Base-by-base conservation (phyloP, 1,139 yeast genomes). In the Torulaspora pretoriensis region DNA sequence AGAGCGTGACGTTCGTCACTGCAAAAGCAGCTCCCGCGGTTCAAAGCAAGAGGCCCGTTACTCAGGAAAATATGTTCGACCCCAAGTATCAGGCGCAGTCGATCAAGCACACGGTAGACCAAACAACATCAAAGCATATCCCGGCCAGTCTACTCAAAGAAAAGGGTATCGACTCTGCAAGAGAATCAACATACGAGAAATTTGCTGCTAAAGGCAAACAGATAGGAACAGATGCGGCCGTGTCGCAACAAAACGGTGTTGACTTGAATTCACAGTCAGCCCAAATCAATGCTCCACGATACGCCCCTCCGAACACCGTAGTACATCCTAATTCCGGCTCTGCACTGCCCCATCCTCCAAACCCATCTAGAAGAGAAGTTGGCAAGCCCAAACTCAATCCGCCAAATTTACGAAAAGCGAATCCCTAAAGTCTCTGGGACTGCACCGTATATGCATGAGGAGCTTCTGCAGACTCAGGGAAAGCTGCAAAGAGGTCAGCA, bases 41-140 rank as follows among this genome's bases (percentile, higher is more conserved):
- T 16, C 66, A 60, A 42, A 54, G 54, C 24, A 56, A 56, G 38
- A 48, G 45, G 7, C 48, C 53, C 14, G 50, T 61, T 2, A 40
- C 61, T 1, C 42, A 57, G 13, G 61, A 55, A 12, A 54, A 50
- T 17, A 38, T 59, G 9, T 63, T 63, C 44, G 63, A 63, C 41
- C 67, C 67, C 3, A 61, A 61, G 46, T 63, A 56, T 42, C 54
- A 59, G 42, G 61, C 67, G 2, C 64, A 60, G 35, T 62, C 67
- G 1, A 57, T 63, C 10, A 59, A 51, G 35, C 64, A 61, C 39
- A 62, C 65, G 1, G 50, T 62, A 13, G 67, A 63, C 43, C 67
- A 63, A 50, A 52, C 59, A 5, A 56, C 63, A 5, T 63, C 67
- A 1, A 57, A 57, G 39, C 67, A 52, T 38, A 47, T 63, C 7